A percentile compares a stretch with the other conserved stretches of the same genome.
phyloP scores from a whole-genome alignment of 2,329 filamentous ascomycete genomes.

The Rutstroemia sp. region DNA sequence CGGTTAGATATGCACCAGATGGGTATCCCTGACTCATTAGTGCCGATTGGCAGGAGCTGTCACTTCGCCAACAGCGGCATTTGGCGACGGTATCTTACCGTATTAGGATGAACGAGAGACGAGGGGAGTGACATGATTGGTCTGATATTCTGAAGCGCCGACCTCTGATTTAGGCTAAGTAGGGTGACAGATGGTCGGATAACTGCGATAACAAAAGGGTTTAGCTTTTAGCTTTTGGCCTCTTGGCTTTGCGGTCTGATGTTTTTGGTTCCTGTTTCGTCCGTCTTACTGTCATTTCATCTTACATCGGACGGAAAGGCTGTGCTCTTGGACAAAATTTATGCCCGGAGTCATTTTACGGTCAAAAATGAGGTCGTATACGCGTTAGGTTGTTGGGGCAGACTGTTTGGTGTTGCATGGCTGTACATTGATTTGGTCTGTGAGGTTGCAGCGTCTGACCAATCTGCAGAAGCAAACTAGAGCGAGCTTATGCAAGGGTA shows the following conservation, averaged over 20 bases:
- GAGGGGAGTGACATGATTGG: not conserved
- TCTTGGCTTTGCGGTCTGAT: too few species aligned
- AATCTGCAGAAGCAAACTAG: not conserved
- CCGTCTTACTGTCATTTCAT: not conserved
- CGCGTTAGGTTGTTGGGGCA: too few species aligned
- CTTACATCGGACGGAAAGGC: not conserved
- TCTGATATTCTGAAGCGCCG: not conserved
- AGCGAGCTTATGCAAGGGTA: not conserved
- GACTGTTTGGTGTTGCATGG: too few species aligned
- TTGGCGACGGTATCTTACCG: not conserved
- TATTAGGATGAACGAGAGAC: not conserved
- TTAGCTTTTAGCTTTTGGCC: not conserved
- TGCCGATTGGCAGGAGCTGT: not conserved
- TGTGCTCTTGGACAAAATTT: not conserved
- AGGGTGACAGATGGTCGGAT: not conserved
- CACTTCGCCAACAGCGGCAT: conserved; percentile 2
- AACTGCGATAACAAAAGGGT: not conserved
- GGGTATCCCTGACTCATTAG: not conserved
- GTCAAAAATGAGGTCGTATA: not conserved
- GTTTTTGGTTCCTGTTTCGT: too few species aligned
- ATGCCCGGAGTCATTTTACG: not conserved
- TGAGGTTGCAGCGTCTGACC: conserved; percentile 1
- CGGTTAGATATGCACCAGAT: not conserved
- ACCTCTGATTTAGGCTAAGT: not conserved
- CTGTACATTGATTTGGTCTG: not conserved